Evolutionary conservation across 1,139 yeast species (phyloP), one percentile per base, ranked within the genome.

Genomic region (Dujonia santamariae): DNA sequence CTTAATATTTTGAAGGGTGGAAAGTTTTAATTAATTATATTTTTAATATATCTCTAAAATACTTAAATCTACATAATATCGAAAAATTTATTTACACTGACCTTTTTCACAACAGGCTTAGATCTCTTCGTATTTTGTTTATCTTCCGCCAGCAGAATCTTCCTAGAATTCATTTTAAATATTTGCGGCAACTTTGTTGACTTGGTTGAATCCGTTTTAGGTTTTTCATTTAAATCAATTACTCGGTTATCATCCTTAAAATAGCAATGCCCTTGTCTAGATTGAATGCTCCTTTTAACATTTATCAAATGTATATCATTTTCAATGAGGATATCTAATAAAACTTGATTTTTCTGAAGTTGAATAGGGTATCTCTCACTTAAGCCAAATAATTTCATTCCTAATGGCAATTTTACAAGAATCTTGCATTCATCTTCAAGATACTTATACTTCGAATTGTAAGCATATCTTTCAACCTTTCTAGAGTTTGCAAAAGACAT

Each of bases 401-500:
- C 63, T 31, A 63, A 32, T 2, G 69, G 66, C 11, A 54, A 36
- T 21, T 48, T 48, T 11, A 43, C 18, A 4, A 59, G 32, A 4
- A 49, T 17, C 12, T 42, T 26, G 19, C 40, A 38, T 26, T 47
- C 38, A 23, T 42, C 37, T 34, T 36, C 34, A 15, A 50, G 31
- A 8, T 31, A 30, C 11, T 43, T 31, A 67, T 67, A 63, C 13
- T 47, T 41, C 2, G 64, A 53, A 2, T 50, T 50, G 4, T 36
- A 35, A 1, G 54, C 46, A 28, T 47, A 50, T n/a, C 32, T 19
- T 11, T 39, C 41, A 11, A 15, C 22, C 4, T 19, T 26, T 8
- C 26, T 26, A 9, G 28, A 30, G 17, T 27, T 31, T 12, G 30
- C 19, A 19, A 35, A 31, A 15, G 27, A 18, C 4, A 21, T 14